Conservation (phyloP, 345 rosid genomes). For the Noccaea bulbosa region DNA sequence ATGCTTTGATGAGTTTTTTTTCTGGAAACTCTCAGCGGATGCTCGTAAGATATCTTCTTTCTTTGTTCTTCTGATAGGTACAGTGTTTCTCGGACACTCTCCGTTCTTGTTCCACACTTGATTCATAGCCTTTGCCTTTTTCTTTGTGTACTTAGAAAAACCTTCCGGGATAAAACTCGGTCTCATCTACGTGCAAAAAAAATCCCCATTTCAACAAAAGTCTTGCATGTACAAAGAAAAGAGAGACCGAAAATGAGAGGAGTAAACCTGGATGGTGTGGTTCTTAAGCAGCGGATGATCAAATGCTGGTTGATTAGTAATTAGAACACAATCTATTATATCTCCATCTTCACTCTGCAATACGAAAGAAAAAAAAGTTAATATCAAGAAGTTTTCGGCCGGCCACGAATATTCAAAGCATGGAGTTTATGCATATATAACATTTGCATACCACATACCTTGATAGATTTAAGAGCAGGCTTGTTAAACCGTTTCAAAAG, state of each 20-base stretch:
- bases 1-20: not conserved
- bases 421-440: not conserved
- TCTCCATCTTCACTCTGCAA: conserved; percentile 30
- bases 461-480: conserved; percentile 59
- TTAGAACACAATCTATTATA: conserved; percentile 35
- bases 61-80: no score
- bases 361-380: no score
- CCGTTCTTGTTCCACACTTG: no score
- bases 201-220: not conserved
- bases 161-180: not conserved
- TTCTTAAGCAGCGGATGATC: conserved; percentile 40
- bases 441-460: conserved; percentile 40
- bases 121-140: no score
- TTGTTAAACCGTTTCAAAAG: conserved; percentile 53
- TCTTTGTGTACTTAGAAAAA: not conserved
- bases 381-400: no score
- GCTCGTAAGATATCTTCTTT: no score
- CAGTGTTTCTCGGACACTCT: no score
- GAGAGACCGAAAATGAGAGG: not conserved
- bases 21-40: no score
- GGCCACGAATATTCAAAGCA: no score
- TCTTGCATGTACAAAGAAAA: not conserved
- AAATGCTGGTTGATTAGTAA: conserved; percentile 38
- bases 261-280: conserved; percentile 41
- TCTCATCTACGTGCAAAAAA: not conserved